Percentiles rank a stretch among this genome's conserved stretches.
phyloP scores from a whole-genome alignment of 2,329 filamentous ascomycete species.

The Beauveria asiatica region DNA sequence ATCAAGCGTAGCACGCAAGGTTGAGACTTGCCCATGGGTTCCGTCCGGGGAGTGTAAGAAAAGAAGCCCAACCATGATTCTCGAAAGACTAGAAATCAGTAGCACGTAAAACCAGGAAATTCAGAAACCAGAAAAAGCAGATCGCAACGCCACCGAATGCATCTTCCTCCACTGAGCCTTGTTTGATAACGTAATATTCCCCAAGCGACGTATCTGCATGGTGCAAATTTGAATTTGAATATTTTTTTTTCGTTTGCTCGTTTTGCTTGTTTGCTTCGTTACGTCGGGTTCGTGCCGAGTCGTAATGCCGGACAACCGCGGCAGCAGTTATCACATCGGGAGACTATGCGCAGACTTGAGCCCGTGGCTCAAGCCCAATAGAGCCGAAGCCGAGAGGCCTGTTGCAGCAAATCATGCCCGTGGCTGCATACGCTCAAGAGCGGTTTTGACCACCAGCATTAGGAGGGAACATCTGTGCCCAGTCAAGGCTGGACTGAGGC shows the following conservation, averaged over 20 bases:
- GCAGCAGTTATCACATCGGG: not conserved
- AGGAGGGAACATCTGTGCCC: constrained; percentile 71
- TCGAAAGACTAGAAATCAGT: constrained; percentile 14
- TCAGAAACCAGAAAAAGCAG: constrained; percentile 16
- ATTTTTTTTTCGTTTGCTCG: not conserved
- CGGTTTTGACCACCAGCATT: constrained; percentile 52
- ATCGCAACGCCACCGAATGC: constrained; percentile 31
- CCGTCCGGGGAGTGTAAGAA: constrained; percentile 11
- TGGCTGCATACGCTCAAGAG: constrained; percentile 21
- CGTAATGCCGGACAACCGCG: not conserved
- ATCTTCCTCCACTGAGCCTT: constrained; percentile 24
- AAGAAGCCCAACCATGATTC: constrained; percentile 13
- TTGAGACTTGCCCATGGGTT: constrained; percentile 12
- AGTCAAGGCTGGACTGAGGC: constrained; percentile 60
- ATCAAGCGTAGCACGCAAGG: constrained; percentile 4
- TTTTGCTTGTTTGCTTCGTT: constrained; percentile 1
- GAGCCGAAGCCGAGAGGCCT: constrained; percentile 13
- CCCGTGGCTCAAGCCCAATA: constrained; percentile 18
- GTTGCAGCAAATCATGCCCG: constrained; percentile 17
- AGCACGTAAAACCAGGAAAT: constrained; percentile 20
- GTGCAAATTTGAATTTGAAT: not conserved
- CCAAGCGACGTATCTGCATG: not conserved
- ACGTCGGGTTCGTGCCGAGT: not conserved
- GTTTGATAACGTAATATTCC: not conserved
- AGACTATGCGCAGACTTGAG: not conserved